Evolutionary conservation across 2,329 filamentous ascomycete genomes (phyloP), one percentile per base, ranked within the genome.

Genomic region (Shiraia sp.): DNA sequence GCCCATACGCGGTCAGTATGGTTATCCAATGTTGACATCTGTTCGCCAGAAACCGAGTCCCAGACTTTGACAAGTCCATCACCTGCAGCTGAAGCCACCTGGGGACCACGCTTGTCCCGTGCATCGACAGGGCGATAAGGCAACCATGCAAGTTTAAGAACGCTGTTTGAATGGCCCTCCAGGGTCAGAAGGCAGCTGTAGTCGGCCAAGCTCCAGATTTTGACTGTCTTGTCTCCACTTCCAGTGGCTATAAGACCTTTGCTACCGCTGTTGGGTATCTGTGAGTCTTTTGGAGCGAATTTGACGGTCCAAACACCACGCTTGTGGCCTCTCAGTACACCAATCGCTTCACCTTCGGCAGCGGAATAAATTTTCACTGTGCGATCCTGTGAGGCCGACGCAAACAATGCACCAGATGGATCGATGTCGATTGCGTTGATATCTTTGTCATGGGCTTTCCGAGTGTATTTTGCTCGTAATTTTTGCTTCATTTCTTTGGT

Each of bases 371-470:
- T 93, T 73, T 97, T 99, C 54, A 97, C 90, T 0, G 90, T 95
- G 54, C 90, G 88, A 68, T 99, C 93, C 71, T 99, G 93, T 4
- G 92, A 97, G 22, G 93, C 92, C 1, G 93, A 96, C 3, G 92
- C 95, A 63, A 99, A 97, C 1, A 96, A 72, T n/a, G 84, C 81
- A 4, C 82, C 82, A 1, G 80, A 78, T 15, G 83, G 79, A 51
- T 90, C 88, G 9, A 93, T 79, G 51, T 95, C 90, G 36, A 99
- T 81, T 2, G 93, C 90, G 59, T 99, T 99, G 71, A 99, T 99
- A 55, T 99, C 93, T 67, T 99, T 99, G 64, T 99, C 93, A 70
- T 99, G 93, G 1, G 93, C 93, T 70, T 96, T 95, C 42, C 93
- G 82, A 1, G 93, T 97, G 68, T 88, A 99, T 4, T 85, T 72